Percentiles rank a stretch among this genome's conserved stretches.
Evolutionary conservation across 2,329 filamentous ascomycete genomes (phyloP).

Genomic region (Diaporthe caulivora): DNA sequence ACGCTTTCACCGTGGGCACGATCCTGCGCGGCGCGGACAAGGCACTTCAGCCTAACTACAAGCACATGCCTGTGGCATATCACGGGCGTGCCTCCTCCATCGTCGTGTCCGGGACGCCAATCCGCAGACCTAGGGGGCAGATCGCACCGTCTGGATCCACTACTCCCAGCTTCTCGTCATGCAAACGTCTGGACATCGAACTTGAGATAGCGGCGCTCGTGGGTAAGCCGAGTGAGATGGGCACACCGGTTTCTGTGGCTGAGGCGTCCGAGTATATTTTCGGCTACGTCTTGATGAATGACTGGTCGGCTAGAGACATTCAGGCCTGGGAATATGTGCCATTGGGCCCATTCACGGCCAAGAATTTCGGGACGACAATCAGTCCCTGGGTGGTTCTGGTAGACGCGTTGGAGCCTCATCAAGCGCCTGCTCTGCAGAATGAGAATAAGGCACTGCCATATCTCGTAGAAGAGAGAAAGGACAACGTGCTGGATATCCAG

Average conservation of each 20-base stretch:
- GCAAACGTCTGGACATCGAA: conserved; percentile 78
- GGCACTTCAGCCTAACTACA: conserved; percentile 85
- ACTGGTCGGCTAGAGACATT: conserved; percentile 74
- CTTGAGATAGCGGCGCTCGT: conserved; percentile 84
- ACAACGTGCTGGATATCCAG: conserved; percentile 53
- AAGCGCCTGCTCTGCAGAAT: conserved; percentile 47
- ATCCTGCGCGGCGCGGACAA: conserved; percentile 82
- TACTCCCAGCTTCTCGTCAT: conserved; percentile 70
- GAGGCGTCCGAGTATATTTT: conserved; percentile 81
- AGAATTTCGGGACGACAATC: conserved; percentile 71
- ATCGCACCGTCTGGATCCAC: conserved; percentile 64
- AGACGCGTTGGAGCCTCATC: conserved; percentile 62
- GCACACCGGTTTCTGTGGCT: conserved; percentile 72
- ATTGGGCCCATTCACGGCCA: conserved; percentile 72
- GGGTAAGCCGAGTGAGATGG: conserved; percentile 75
- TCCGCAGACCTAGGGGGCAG: conserved; percentile 80
- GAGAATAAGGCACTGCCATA: conserved; percentile 53
- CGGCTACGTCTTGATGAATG: conserved; percentile 75
- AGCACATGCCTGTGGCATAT: conserved; percentile 83
- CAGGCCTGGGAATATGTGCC: conserved; percentile 73
- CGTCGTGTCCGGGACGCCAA: conserved; percentile 79
- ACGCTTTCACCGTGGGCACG: conserved; percentile 78
- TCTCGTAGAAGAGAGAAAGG: conserved; percentile 67
- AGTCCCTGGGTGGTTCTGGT: conserved; percentile 73
- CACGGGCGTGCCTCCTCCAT: conserved; percentile 83